These are phyloP conservation scores for Candida qinlingensis DNA, from an alignment of 805 yeast species.

Conservation along the genomic window DNA sequence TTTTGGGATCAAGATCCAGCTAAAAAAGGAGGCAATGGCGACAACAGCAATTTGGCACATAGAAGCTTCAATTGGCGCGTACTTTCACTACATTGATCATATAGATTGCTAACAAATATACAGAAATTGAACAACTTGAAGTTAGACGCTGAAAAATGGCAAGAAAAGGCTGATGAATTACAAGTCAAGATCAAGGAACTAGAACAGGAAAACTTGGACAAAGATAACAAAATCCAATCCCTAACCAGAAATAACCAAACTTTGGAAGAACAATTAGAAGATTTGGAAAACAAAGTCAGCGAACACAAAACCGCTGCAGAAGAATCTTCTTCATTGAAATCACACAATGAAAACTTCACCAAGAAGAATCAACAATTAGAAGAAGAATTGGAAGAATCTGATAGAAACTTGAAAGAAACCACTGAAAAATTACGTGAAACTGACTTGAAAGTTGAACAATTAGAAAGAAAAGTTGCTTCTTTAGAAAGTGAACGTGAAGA, in stretches of 20 bases:
- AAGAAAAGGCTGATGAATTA: slow-evolving; percentile 90
- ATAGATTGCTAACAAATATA: slow-evolving; percentile 9
- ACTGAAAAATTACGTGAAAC: slow-evolving; percentile 92
- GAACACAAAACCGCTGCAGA: slow-evolving; percentile 85
- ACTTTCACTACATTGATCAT: background rate
- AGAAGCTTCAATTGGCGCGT: background rate
- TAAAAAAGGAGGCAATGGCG: slow-evolving; percentile 1
- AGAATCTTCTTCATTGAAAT: slow-evolving; percentile 81
- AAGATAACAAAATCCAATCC: slow-evolving; percentile 92
- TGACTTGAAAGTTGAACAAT: slow-evolving; percentile 92
- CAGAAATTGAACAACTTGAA: slow-evolving; percentile 86
- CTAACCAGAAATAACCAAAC: slow-evolving; percentile 88
- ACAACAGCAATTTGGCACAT: background rate
- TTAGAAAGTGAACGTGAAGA: slow-evolving; percentile 89
- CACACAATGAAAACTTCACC: slow-evolving; percentile 85
- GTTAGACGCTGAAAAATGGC: slow-evolving; percentile 95
- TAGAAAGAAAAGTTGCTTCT: slow-evolving; percentile 89
- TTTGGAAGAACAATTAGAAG: slow-evolving; percentile 78
- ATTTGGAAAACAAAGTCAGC: slow-evolving; percentile 60
- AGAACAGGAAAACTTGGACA: slow-evolving; percentile 87
- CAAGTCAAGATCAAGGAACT: slow-evolving; percentile 74
- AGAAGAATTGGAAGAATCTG: slow-evolving; percentile 87
- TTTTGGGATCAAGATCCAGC: background rate
- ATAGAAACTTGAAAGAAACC: slow-evolving; percentile 85
- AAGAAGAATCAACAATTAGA: slow-evolving; percentile 87